Evolutionary conservation across 768 basidiomycete species (phyloP), one percentile per base, ranked within the genome.

Genomic region (Leccinum olivaceopallidum): DNA sequence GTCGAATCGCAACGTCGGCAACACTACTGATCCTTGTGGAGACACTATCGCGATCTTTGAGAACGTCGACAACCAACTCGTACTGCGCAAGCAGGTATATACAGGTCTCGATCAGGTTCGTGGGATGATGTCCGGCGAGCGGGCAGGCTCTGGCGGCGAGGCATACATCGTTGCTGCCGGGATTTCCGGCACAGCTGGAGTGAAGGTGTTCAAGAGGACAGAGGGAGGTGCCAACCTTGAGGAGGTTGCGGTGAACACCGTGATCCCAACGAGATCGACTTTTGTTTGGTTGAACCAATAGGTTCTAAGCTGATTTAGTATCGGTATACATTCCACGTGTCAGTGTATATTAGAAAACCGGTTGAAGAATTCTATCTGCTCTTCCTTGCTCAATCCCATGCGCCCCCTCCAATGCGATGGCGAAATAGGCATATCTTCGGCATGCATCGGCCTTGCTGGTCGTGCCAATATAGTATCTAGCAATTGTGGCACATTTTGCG

Each of bases 1-100:
- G 20, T 88, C 88, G 5, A 90, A 90, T 74, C 80, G 88, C 47
- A 88, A 89, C 71, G 77, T 76, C 0, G 84, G 80, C 76, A 76
- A 57, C n/a, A 44, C n/a, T 44, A 44, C 10, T 20, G 83, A 84
- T 57, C 70, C 82, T 24, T 78, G 80, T 8, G 85, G 85, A 7
- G 88, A 89, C 70, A 77, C 86, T 0, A 85, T 89, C 53, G 86
- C 84, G 6, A 83, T 89, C 53, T 86, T 84, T 65, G 77, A 83
- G 62, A 77, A 78, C 47, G 69, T 83, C 39, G 32, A 73, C 65
- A 67, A 71, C 34, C 51, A 60, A 34, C 69, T 86, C 44, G 69
- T 73, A 34, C 73, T 85, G 48, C 66, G 84, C 39, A 75, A 75
- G 13, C 84, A 87, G 59, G 81, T 87, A 20, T 87, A 79, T 74